These are phyloP conservation scores for Tetrahymena borealis DNA, from an alignment of 73 alveolate genomes.

Conservation along the genomic window DNA sequence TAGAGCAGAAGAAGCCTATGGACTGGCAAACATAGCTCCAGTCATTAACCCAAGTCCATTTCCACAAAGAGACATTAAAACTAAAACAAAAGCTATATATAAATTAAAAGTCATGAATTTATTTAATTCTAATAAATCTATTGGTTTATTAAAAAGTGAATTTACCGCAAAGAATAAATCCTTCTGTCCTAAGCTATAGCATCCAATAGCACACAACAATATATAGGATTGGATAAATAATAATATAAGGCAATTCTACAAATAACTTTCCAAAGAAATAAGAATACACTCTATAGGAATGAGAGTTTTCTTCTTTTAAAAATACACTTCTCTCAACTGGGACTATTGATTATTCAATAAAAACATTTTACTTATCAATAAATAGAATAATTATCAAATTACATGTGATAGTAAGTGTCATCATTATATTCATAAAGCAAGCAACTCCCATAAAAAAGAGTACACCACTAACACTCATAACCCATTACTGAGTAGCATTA, in stretches of 20 bases:
- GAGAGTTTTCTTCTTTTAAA: conserved; percentile 54
- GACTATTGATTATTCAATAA: not conserved
- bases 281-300: conserved; percentile 26
- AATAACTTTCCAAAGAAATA: conserved; percentile 50
- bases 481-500: not conserved
- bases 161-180: not conserved
- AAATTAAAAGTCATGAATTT: not conserved
- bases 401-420: not conserved
- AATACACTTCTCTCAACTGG: conserved; percentile 54
- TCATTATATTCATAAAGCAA: not conserved
- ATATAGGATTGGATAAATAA: not conserved
- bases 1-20: not conserved
- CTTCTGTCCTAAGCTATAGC: not conserved
- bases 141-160: not conserved
- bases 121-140: not conserved
- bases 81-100: not conserved
- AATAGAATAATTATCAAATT: not conserved
- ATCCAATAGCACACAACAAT: not conserved
- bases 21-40: not conserved
- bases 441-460: not conserved
- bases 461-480: not conserved
- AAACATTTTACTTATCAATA: not conserved
- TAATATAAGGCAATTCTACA: conserved; percentile 47
- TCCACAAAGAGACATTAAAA: not conserved
- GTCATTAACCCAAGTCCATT: not conserved